Percentiles rank a stretch among this genome's conserved stretches.
phyloP scores from a whole-genome alignment of 2,329 filamentous ascomycete genomes.

The Ascochyta clinopodiicola region DNA sequence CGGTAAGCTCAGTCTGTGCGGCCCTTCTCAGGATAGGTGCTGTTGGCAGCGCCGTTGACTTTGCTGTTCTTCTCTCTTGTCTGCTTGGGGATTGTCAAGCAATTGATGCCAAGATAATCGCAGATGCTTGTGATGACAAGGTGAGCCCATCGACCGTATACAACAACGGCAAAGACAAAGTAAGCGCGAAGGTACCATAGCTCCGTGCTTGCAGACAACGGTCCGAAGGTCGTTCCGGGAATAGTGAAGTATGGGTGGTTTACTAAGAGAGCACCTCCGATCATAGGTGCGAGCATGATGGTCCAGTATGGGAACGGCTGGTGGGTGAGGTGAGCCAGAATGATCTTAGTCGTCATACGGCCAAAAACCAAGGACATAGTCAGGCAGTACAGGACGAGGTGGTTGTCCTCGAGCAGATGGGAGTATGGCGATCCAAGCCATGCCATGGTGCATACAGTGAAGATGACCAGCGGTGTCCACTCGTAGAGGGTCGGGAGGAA shows the following conservation, averaged over 20 bases:
- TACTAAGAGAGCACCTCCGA: conserved; percentile 81
- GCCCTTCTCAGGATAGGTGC: conserved; percentile 38
- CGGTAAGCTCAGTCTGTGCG: conserved; percentile 34
- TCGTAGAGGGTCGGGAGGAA: conserved; percentile 86
- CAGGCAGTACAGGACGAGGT: conserved; percentile 88
- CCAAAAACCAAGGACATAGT: conserved; percentile 98
- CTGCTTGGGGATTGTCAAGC: conserved; percentile 74
- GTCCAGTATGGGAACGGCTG: conserved; percentile 99
- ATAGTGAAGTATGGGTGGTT: conserved; percentile 75
- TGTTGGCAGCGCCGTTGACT: conserved; percentile 39
- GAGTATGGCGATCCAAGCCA: conserved; percentile 95
- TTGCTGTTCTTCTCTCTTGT: conserved; percentile 35
- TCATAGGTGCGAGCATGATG: conserved; percentile 82
- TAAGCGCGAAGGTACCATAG: conserved; percentile 83
- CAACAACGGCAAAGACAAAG: conserved; percentile 80
- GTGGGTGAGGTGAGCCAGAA: conserved; percentile 89
- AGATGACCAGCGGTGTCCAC: conserved; percentile 90
- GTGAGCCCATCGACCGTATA: conserved; percentile 92
- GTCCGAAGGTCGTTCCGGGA: conserved; percentile 57
- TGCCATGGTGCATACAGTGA: conserved; percentile 73
- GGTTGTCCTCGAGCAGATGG: conserved; percentile 79
- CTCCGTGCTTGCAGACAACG: conserved; percentile 71
- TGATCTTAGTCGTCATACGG: conserved; percentile 98
- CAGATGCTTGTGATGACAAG: conserved; percentile 92
- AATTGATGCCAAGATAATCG: conserved; percentile 90